Conservation (phyloP, 352 stramenopile species). For the Phytophthora boehmeriae region DNA sequence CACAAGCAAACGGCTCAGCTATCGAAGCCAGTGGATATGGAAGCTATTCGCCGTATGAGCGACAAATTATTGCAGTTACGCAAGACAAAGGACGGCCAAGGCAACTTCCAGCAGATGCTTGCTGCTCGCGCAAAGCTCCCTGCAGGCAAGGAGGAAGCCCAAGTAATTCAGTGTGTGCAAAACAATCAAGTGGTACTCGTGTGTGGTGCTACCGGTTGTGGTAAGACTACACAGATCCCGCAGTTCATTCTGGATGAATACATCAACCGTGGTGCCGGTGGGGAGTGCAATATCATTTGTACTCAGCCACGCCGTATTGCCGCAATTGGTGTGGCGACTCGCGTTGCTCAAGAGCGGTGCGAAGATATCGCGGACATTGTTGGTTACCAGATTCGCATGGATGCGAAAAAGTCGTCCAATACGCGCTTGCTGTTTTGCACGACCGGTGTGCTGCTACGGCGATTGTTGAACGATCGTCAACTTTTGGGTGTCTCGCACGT, state of each 20-base stretch:
- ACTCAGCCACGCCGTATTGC: conserved; percentile 96
- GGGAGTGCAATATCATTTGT: conserved; percentile 95
- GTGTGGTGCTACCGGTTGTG: conserved; percentile 95
- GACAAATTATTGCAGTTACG: conserved; percentile 49
- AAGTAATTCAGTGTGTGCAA: conserved; percentile 59
- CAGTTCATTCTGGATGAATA: conserved; percentile 97
- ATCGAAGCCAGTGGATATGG: conserved; percentile 35
- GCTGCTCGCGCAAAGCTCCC: conserved; percentile 58
- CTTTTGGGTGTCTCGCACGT: conserved; percentile 95
- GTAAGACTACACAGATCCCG: conserved; percentile 96
- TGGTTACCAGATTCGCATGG: conserved; percentile 97
- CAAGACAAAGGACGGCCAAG: conserved; percentile 46
- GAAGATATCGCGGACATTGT: conserved; percentile 88
- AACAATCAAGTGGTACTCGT: conserved; percentile 93
- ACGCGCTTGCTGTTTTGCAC: conserved; percentile 96
- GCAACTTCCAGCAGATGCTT: conserved; percentile 66
- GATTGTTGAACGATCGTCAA: conserved; percentile 90
- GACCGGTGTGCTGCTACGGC: conserved; percentile 94
- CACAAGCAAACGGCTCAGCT: conserved; percentile 16
- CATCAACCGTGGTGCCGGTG: conserved; percentile 79
- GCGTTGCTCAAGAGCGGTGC: conserved; percentile 94
- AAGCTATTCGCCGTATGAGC: conserved; percentile 49
- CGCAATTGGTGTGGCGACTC: conserved; percentile 95
- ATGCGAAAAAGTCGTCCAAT: conserved; percentile 87
- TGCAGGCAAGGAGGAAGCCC: conserved; percentile 57